Evolutionary conservation across 305 asterid genomes (phyloP).

Genomic region (Withania somnifera): DNA sequence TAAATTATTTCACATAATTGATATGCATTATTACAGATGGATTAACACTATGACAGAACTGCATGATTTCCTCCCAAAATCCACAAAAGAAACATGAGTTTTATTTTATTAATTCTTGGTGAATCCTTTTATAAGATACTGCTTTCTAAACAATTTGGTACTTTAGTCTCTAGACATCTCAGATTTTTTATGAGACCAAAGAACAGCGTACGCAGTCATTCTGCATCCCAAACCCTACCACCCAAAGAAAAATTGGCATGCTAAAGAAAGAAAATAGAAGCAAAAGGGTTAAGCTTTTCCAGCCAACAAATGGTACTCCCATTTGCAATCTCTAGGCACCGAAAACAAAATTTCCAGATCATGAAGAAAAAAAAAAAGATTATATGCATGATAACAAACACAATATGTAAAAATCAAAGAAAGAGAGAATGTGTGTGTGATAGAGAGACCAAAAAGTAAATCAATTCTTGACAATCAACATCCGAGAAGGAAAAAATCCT

Average conservation of each 20-base stretch:
- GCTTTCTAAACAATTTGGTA: background rate
- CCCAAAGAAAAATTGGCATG: background rate
- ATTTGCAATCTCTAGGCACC: background rate
- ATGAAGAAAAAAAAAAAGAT: background rate
- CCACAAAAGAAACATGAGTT: background rate
- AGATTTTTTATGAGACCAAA: background rate
- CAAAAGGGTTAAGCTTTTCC: background rate
- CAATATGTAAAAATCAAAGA: background rate
- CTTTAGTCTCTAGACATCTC: background rate
- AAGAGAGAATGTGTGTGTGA: background rate
- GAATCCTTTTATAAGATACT: background rate
- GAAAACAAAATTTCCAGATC: background rate
- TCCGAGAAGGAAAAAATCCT: background rate
- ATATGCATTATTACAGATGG: background rate
- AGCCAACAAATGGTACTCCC: background rate
- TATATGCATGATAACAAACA: background rate
- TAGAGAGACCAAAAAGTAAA: background rate
- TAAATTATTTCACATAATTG: background rate
- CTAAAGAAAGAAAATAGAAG: background rate
- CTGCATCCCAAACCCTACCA: background rate
- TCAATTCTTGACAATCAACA: background rate
- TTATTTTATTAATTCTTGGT: background rate
- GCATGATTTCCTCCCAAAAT: background rate
- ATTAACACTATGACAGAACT: background rate
- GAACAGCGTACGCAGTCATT: background rate